phyloP scores from a whole-genome alignment of 2,329 filamentous ascomycete genomes.

The Colletotrichum scovillei region DNA sequence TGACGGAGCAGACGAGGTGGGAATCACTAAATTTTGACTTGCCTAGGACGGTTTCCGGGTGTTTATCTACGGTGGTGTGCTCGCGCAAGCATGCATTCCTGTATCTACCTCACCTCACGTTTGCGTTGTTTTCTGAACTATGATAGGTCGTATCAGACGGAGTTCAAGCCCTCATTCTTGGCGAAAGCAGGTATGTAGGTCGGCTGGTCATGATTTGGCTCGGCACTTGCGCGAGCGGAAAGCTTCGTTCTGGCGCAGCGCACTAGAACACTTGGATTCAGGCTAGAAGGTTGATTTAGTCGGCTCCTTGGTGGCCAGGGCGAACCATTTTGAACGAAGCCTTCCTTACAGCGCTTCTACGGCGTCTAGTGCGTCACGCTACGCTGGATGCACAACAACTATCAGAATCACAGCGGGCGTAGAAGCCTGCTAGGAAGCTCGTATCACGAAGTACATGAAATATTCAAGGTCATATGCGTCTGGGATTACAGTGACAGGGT shows the following conservation, averaged over 20 bases:
- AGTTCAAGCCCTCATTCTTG: conserved; percentile 20
- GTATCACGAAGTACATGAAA: neutral
- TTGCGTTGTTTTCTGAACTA: neutral
- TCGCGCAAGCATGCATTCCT: neutral
- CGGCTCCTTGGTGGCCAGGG: neutral
- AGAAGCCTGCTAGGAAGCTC: neutral
- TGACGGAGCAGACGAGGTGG: neutral
- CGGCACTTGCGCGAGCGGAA: conserved; percentile 21
- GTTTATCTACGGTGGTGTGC: neutral
- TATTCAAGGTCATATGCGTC: neutral
- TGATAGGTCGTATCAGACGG: conserved; percentile 6
- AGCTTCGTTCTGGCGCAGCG: conserved; percentile 15
- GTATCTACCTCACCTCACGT: too few relatives aligned
- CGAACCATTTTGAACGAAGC: neutral
- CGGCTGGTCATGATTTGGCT: neutral
- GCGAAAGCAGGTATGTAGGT: neutral
- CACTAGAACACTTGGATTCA: conserved; percentile 24
- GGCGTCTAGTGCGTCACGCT: neutral
- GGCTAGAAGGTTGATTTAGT: conserved; percentile 3
- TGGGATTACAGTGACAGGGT: neutral
- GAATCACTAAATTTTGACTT: neutral
- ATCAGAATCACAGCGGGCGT: neutral
- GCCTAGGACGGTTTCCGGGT: neutral
- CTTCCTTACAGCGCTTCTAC: neutral
- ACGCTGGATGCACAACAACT: neutral